Evolutionary conservation across 192 early-diverging fungal genomes (phyloP).

Genomic region (Coemansia sp.): DNA sequence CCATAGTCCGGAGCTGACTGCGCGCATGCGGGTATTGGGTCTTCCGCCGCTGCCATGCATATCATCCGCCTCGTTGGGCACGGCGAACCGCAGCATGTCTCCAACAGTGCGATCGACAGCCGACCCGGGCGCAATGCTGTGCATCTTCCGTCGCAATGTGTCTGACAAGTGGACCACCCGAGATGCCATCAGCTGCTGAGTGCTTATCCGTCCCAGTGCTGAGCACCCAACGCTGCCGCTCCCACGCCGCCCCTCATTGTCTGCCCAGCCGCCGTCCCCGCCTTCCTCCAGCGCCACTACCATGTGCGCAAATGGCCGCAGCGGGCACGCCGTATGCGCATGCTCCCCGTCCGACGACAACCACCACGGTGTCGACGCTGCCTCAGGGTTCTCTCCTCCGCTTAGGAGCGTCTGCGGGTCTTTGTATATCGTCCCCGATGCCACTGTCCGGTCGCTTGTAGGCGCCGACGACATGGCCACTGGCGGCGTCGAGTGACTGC

Average conservation of each 20-base stretch:
- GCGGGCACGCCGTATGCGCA: constrained; percentile 49
- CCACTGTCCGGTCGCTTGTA: constrained; percentile 1
- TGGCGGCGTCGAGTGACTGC: background rate
- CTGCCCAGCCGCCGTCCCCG: constrained; percentile 6
- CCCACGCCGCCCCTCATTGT: constrained; percentile 4
- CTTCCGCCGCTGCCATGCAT: background rate
- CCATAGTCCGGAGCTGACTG: constrained; percentile 39
- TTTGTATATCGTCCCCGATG: constrained; percentile 10
- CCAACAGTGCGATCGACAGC: constrained; percentile 21
- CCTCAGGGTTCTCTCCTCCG: background rate
- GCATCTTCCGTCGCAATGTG: constrained; percentile 45
- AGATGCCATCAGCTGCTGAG: constrained; percentile 22
- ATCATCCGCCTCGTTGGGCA: background rate
- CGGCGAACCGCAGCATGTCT: constrained; percentile 27
- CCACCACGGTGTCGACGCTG: constrained; percentile 33
- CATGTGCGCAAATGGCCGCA: constrained; percentile 54
- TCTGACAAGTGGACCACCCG: constrained; percentile 40
- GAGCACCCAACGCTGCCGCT: background rate
- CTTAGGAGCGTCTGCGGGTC: background rate
- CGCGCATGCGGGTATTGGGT: constrained; percentile 17
- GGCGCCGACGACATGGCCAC: background rate
- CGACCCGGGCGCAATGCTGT: constrained; percentile 19
- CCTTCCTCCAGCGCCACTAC: constrained; percentile 28
- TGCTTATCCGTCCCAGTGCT: constrained; percentile 8
- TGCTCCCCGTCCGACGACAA: constrained; percentile 44